Conservation (phyloP, 164 flowering plant genomes). For the Vitis rupestris region DNA sequence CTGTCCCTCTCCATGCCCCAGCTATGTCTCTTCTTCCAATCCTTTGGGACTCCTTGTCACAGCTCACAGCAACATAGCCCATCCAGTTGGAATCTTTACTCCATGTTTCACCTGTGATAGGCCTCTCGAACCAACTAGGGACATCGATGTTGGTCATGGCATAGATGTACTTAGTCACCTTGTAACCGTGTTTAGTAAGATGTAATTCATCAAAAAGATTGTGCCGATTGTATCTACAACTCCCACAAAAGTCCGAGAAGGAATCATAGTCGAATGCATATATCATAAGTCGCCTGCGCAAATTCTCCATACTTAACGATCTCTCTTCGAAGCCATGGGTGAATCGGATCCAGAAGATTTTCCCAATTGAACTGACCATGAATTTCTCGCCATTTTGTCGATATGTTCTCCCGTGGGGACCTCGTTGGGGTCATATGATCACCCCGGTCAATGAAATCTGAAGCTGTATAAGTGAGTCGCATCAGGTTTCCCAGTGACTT, state of each 20-base stretch:
- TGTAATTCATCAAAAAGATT: constrained; percentile 33
- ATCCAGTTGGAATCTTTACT: constrained; percentile 70
- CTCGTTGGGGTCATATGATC: constrained; percentile 13
- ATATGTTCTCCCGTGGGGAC: constrained; percentile 41
- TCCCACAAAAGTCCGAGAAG: constrained; percentile 42
- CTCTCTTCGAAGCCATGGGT: constrained; percentile 39
- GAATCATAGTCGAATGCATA: constrained; percentile 40
- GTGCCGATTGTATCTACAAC: constrained; percentile 31
- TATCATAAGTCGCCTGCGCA: constrained; percentile 35
- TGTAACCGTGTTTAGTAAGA: constrained; percentile 31
- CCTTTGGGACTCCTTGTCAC: constrained; percentile 38
- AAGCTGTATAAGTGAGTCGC: neutral
- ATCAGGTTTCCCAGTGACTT: neutral
- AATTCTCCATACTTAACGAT: constrained; percentile 28
- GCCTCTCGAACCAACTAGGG: constrained; percentile 35
- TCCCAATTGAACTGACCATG: constrained; percentile 28
- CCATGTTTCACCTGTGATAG: constrained; percentile 32
- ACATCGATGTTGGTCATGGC: constrained; percentile 47
- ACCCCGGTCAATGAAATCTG: neutral
- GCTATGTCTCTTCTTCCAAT: constrained; percentile 71
- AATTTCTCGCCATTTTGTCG: constrained; percentile 38
- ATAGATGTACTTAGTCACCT: constrained; percentile 39
- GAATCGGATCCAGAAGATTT: constrained; percentile 36
- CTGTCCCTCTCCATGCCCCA: constrained; percentile 74
- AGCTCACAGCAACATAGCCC: constrained; percentile 67